These are phyloP conservation scores for Nyssa sinensis DNA, from an alignment of 148 eudicot species.

Conservation along the genomic window DNA sequence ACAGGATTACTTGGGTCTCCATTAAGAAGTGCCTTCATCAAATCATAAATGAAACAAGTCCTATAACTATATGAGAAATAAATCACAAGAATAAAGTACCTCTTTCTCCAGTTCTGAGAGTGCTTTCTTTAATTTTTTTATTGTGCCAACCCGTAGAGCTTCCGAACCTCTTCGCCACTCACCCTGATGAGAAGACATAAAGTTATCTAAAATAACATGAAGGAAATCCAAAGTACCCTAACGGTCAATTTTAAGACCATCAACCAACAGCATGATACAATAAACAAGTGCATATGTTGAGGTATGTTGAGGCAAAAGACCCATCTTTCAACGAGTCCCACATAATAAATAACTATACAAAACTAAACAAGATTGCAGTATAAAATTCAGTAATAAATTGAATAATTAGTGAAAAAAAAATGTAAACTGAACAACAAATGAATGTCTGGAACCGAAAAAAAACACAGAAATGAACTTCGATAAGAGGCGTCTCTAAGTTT, in stretches of 20 bases:
- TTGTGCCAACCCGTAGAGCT: slow-evolving; percentile 70
- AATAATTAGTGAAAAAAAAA: background rate
- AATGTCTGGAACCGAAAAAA: background rate
- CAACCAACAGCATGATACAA: background rate
- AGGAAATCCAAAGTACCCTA: background rate
- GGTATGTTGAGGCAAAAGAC: no score
- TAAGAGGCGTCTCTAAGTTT: background rate
- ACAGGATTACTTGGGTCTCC: background rate
- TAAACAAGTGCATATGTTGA: background rate
- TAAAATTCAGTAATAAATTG: background rate
- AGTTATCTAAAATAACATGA: background rate
- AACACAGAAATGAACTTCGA: background rate
- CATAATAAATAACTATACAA: background rate
- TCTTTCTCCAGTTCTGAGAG: slow-evolving; percentile 78
- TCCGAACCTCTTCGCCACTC: slow-evolving; percentile 91
- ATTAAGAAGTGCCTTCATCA: background rate
- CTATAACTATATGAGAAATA: background rate
- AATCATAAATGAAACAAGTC: background rate
- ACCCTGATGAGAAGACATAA: slow-evolving; percentile 44
- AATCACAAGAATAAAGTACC: slow-evolving; percentile 32
- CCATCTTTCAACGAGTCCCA: background rate
- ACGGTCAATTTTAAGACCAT: background rate
- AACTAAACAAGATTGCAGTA: background rate
- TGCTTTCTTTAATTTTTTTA: slow-evolving; percentile 66
- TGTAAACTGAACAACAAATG: background rate